A percentile compares a stretch with the other conserved stretches of the same genome.
Conservation (phyloP, 23 red algal species). For the Agarophyton chilense region DNA sequence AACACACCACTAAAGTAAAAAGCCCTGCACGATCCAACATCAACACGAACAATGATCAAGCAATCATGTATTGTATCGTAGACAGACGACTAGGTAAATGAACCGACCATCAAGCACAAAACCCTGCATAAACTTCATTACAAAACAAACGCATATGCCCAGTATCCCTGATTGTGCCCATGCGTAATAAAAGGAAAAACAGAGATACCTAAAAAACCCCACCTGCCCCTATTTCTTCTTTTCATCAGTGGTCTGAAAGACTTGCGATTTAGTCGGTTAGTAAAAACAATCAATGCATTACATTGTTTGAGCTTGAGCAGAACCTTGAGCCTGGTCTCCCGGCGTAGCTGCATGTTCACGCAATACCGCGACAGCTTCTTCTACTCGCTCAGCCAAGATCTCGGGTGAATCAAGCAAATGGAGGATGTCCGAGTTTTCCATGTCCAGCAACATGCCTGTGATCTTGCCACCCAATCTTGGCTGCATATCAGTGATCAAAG, state of each 20-base stretch:
- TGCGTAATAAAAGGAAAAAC: neutral
- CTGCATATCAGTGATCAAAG: conserved; percentile 83
- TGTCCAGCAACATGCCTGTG: conserved; percentile 98
- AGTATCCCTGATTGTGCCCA: neutral
- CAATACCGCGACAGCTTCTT: conserved; percentile 89
- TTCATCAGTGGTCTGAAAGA: conserved; percentile 16
- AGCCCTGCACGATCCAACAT: neutral
- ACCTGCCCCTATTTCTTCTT: neutral
- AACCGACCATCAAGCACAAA: conserved; percentile 20
- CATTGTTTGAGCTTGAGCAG: neutral
- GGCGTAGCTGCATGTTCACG: conserved; percentile 71
- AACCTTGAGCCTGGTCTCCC: conserved; percentile 41
- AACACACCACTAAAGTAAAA: conserved; percentile 19
- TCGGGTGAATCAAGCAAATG: conserved; percentile 94
- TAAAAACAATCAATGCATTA: conserved; percentile 25
- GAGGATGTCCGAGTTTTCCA: conserved; percentile 97
- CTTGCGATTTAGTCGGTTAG: conserved; percentile 37
- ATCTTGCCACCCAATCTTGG: conserved; percentile 90
- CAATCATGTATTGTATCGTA: conserved; percentile 2
- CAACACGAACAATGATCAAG: neutral
- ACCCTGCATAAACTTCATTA: neutral
- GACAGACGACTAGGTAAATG: conserved; percentile 4
- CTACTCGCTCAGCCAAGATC: conserved; percentile 85
- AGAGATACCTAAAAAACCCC: neutral
- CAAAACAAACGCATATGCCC: neutral